Percentiles rank a stretch among this genome's conserved stretches.
These are phyloP conservation scores for Ogataea trehaloabstinens DNA, from an alignment of 805 yeast species.

Conservation along the genomic window DNA sequence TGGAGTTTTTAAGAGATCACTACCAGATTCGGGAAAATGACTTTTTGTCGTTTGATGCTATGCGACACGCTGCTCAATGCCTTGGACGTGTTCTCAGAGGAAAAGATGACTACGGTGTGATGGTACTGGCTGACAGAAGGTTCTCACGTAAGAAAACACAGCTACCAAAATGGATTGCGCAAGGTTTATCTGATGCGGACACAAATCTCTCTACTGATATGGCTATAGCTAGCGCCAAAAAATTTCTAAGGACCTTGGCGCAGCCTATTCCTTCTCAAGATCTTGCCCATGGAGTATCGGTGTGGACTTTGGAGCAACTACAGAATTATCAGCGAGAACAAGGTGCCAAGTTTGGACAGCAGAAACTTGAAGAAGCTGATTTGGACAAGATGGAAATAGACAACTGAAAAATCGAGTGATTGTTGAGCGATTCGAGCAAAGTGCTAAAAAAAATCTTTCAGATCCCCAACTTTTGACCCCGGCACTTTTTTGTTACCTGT, in stretches of 20 bases:
- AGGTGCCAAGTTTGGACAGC: constrained; percentile 18
- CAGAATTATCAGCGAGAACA: constrained; percentile 56
- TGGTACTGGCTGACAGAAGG: constrained; percentile 96
- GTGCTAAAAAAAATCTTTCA: too few relatives aligned
- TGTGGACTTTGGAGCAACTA: constrained; percentile 80
- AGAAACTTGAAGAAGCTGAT: constrained; percentile 17
- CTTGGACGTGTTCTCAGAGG: constrained; percentile 96
- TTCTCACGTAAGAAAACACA: constrained; percentile 84
- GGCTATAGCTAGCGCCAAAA: constrained; percentile 94
- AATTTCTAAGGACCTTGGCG: constrained; percentile 87
- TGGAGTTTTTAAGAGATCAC: constrained; percentile 90
- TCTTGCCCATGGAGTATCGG: constrained; percentile 84
- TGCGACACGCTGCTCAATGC: constrained; percentile 99
- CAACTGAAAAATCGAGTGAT: too few relatives aligned
- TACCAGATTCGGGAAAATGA: constrained; percentile 92
- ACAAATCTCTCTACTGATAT: constrained; percentile 91
- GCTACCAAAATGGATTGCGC: constrained; percentile 96
- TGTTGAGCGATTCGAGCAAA: too few relatives aligned
- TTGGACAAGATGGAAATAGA: constrained; percentile 34
- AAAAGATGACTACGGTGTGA: constrained; percentile 96
- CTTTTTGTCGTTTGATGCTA: constrained; percentile 95
- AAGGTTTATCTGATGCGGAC: constrained; percentile 89
- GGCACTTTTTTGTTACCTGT: not conserved
- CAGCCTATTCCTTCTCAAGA: constrained; percentile 89
- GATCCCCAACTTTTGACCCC: too few relatives aligned